phyloP scores from a whole-genome alignment of 164 flowering plant species.

The Liquidambar formosana region DNA sequence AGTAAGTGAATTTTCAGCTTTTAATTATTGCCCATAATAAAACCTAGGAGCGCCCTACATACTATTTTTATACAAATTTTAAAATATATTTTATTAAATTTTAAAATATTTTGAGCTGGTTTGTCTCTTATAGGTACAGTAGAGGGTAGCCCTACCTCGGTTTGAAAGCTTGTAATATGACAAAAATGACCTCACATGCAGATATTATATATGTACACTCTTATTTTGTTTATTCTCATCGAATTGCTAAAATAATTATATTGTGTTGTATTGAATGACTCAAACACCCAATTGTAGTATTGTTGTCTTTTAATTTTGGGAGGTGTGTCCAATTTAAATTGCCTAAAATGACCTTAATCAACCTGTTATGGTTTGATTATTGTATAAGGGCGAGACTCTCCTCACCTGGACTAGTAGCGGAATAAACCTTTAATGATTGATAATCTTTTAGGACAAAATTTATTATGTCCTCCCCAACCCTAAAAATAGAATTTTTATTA shows the following conservation, averaged over 20 bases:
- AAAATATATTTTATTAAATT: too few relatives aligned
- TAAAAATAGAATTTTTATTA: too few relatives aligned
- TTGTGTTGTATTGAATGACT: constrained; percentile 21
- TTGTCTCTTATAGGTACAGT: constrained; percentile 5
- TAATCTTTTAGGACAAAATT: too few relatives aligned
- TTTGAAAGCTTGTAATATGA: constrained; percentile 3
- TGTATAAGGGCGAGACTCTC: too few relatives aligned
- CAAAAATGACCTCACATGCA: neutral
- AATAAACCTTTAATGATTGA: too few relatives aligned
- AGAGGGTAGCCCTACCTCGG: constrained; percentile 5
- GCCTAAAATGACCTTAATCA: neutral
- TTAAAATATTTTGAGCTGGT: neutral
- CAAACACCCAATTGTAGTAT: constrained; percentile 34
- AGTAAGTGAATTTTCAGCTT: neutral
- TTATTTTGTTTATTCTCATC: constrained; percentile 10
- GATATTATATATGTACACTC: neutral
- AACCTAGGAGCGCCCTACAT: too few relatives aligned
- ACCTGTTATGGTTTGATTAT: too few relatives aligned
- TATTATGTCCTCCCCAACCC: too few relatives aligned
- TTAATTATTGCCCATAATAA: neutral
- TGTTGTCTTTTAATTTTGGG: constrained; percentile 30
- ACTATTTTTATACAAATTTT: too few relatives aligned
- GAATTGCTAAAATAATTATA: constrained; percentile 18
- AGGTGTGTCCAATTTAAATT: constrained; percentile 21
- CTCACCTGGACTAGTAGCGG: too few relatives aligned